Evolutionary conservation across 345 rosid species (phyloP), one percentile per base, ranked within the genome.

Genomic region (Euphorbia lathyris): DNA sequence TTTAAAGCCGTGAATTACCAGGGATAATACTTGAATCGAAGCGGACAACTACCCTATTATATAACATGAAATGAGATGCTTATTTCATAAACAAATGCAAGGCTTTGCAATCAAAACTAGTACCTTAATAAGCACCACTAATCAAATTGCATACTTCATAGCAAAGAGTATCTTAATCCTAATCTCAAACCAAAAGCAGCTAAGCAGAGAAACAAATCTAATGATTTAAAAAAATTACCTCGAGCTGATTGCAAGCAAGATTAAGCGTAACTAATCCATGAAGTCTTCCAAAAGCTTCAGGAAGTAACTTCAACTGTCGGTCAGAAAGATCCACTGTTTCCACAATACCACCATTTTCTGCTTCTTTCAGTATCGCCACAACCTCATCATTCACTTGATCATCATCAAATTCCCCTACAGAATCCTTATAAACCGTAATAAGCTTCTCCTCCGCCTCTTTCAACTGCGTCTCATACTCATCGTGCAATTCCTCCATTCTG

Each of bases 261-360:
- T 75, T 64, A 45, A 75, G 78, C 65, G 56, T 19, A 63, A 69
- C 27, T 60, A 75, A 64, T 29, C 74, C 74, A 68, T 36, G 69
- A 58, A 75, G 65, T 19, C 42, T 45, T 0, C 78, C 74, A 58
- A 75, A 57, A 2, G 66, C 69, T 45, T 75, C 78, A 11, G 78
- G 78, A 12, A 75, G n/a, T 56, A 75, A 22, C 63, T 56, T 75
- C 78, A 75, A 47, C 65, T 57, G 57, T 20, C 78, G 65, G 1
- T 23, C 70, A 56, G 78, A 69, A 69, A 75, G 66, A 64, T 75
- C 70, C 69, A 75, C 36, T 43, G 59, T 69, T 69, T 75, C 74
- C 59, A 69, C 73, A 56, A 48, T 51, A 56, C 53, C 62, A 4
- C 74, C 78, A 55, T 65, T 64, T 47, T 64, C 43, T 0, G 66